phyloP scores from a whole-genome alignment of 352 stramenopile species.

The Thalassiosira mediterranea region DNA sequence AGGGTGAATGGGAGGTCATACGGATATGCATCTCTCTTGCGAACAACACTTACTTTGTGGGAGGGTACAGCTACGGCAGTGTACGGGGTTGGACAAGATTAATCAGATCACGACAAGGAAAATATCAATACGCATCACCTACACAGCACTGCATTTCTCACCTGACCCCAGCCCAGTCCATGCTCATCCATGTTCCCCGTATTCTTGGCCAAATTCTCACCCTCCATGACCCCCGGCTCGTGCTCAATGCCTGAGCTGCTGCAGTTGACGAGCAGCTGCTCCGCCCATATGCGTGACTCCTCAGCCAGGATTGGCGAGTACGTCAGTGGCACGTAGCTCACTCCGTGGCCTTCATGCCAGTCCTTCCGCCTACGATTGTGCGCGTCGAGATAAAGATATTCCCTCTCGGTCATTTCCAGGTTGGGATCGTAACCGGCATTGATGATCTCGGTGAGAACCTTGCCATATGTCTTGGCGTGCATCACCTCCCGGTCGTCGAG shows the following conservation, averaged over 20 bases:
- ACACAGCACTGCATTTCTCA: constrained; percentile 2
- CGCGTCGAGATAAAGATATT: constrained; percentile 42
- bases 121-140: too few species aligned
- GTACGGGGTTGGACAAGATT: too few species aligned
- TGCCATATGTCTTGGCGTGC: constrained; percentile 30
- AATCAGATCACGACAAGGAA: too few species aligned
- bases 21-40: too few species aligned
- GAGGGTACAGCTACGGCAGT: too few species aligned
- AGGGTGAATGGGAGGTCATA: too few species aligned
- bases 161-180: constrained; percentile 38
- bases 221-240: constrained; percentile 25
- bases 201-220: constrained; percentile 54
- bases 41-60: too few species aligned
- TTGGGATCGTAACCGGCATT: constrained; percentile 51
- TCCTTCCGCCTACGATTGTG: constrained; percentile 45
- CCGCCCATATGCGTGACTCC: constrained; percentile 34
- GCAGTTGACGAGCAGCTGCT: constrained; percentile 40
- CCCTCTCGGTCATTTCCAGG: constrained; percentile 27
- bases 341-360: constrained; percentile 38
- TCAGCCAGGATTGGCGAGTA: constrained; percentile 43
- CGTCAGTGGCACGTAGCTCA: constrained; percentile 39
- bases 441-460: constrained; percentile 24
- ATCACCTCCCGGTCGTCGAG: constrained; percentile 40
- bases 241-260: constrained; percentile 42
- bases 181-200: constrained; percentile 16